phyloP scores from a whole-genome alignment of 306 rosid genomes.

The Prunus mongolica region DNA sequence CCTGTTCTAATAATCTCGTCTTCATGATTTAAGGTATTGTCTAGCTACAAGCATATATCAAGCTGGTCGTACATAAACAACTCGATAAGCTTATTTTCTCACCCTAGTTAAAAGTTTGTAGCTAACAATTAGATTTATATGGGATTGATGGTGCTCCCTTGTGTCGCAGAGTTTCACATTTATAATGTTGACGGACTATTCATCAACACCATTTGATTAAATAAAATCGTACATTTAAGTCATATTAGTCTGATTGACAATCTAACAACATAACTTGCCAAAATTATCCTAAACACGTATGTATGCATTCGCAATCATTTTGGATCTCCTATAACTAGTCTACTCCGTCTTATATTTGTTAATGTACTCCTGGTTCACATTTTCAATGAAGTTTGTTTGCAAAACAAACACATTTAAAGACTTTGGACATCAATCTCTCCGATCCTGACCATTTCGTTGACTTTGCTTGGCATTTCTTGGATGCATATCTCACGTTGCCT shows the following conservation, averaged over 20 bases:
- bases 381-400: slow-evolving; percentile 24
- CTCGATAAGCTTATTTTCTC: neutral
- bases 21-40: neutral
- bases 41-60: neutral
- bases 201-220: neutral
- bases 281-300: neutral
- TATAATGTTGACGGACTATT: neutral
- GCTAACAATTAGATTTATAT: too few species aligned
- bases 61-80: neutral
- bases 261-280: neutral
- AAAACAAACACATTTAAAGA: slow-evolving; percentile 18
- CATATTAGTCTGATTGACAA: neutral
- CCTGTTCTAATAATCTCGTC: neutral
- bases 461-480: neutral
- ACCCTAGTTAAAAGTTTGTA: neutral
- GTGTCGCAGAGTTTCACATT: neutral
- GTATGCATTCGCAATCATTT: neutral
- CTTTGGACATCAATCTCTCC: neutral
- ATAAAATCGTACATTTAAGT: neutral
- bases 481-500: neutral
- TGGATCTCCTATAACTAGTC: neutral
- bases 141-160: neutral
- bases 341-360: slow-evolving; percentile 12
- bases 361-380: slow-evolving; percentile 14
- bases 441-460: slow-evolving; percentile 17